Base-by-base conservation (phyloP, 768 basidiomycete genomes). In the Kwoniella mangroviensis region DNA sequence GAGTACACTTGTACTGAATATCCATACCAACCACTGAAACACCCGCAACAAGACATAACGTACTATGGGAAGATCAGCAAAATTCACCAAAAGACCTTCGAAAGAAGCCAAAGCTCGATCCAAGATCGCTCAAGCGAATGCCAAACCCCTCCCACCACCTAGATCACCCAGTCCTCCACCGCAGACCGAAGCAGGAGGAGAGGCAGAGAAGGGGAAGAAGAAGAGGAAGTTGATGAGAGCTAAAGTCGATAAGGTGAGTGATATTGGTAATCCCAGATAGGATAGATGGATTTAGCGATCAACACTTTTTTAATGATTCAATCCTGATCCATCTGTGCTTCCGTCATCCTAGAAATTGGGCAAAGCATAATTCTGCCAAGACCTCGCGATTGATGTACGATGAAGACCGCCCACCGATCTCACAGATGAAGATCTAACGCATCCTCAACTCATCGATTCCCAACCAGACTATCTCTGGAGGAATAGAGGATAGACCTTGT, bases 211-310 rank as follows among this genome's bases (percentile, higher is more conserved):
- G 54, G 63, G 65, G 17, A 63, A 61, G 34, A 79, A 79, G 73
- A 79, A 76, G 69, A 65, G 77, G 60, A 74, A 71, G 62, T 71
- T 68, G 54, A 71, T 76, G 77, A 51, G 75, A 21, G 75, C 63
- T 12, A 79, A 79, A 59, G 77, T 72, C 21, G 77, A 78, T 26
- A 72, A 78, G 71, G 77, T 74, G 69, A 53, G 72, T 58, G 11
- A 51, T 5, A 51, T 19, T 5, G 49, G 5, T 51, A 19, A 51
- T 1, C 17, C 6, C 21, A 21, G 21, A 51, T 4, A 5, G 15
- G 49, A 5, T 19, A 17, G 15, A 19, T 17, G 17, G 49, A 15
- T 0, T 5, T 51, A 21, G 6, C 49, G 49, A 51, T 51, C 21
- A 22, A 11, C 55, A 57, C 24, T 15, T 17, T 34, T 6, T 6